phyloP scores from a whole-genome alignment of 2,329 filamentous ascomycete species.

The Sporothrix brasiliensis region DNA sequence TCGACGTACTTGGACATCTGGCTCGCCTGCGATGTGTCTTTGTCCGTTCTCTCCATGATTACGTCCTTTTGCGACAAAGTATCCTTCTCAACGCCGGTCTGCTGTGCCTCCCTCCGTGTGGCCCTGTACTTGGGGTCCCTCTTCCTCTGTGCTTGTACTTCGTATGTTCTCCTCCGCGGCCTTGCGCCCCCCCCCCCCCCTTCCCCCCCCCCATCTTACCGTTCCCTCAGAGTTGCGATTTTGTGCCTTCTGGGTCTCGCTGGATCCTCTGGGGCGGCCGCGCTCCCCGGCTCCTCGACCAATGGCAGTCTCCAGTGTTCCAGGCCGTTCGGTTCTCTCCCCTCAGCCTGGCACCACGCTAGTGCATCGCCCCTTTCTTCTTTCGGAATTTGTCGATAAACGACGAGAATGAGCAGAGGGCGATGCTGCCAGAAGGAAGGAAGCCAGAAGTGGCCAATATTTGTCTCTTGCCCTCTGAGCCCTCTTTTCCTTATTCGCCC shows the following conservation, averaged over 20 bases:
- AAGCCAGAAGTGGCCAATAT: neutral
- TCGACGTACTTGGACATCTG: neutral
- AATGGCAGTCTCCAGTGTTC: conserved; percentile 22
- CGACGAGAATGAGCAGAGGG: conserved; percentile 18
- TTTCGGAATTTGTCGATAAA: conserved; percentile 30
- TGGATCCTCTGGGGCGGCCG: conserved; percentile 3
- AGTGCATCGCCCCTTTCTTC: conserved; percentile 24
- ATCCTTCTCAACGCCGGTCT: neutral
- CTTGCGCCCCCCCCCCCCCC: too few species aligned
- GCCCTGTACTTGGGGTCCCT: conserved; percentile 13
- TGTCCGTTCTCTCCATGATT: neutral
- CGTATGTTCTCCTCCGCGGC: neutral
- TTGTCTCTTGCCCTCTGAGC: neutral
- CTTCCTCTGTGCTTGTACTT: conserved; percentile 3
- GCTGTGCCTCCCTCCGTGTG: neutral
- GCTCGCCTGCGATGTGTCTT: too few species aligned
- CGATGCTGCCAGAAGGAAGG: neutral
- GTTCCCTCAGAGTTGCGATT: conserved; percentile 11
- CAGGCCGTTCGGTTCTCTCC: conserved; percentile 18
- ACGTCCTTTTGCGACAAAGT: neutral
- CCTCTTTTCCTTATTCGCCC: neutral
- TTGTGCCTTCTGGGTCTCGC: neutral
- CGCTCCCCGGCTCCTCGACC: conserved; percentile 25
- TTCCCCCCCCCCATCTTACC: neutral
- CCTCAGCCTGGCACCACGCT: conserved; percentile 24